Percentiles rank a stretch among this genome's conserved stretches.
Evolutionary conservation across 495 filamentous ascomycete species (phyloP).

Genomic region (Hypoxylon perforatum): DNA sequence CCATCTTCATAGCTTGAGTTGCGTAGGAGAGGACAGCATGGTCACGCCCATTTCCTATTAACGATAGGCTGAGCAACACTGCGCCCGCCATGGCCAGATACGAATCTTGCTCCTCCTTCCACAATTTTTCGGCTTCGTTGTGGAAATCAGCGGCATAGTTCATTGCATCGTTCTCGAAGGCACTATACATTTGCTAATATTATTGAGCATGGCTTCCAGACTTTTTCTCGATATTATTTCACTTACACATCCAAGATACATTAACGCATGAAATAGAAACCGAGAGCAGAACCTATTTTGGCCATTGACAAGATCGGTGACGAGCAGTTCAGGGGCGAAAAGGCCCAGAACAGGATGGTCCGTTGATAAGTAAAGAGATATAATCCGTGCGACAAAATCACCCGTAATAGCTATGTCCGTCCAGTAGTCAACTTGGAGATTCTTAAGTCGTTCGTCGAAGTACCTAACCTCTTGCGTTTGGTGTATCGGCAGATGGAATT

Average conservation of each 20-base stretch:
- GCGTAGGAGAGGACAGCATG: constrained; percentile 32
- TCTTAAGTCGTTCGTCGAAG: constrained; percentile 40
- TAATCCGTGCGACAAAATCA: constrained; percentile 32
- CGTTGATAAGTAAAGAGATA: constrained; percentile 43
- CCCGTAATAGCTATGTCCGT: constrained; percentile 25
- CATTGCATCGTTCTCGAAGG: constrained; percentile 28
- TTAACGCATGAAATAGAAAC: constrained; percentile 41
- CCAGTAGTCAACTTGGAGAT: constrained; percentile 35
- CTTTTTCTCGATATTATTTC: not conserved
- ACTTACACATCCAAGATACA: constrained; percentile 43
- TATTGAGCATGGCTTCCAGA: not conserved
- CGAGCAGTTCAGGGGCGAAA: constrained; percentile 35
- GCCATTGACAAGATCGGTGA: constrained; percentile 35
- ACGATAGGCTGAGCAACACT: constrained; percentile 31
- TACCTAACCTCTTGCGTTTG: constrained; percentile 13
- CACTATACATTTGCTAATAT: constrained; percentile 40
- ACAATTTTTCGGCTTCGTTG: constrained; percentile 25
- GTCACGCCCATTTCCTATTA: constrained; percentile 35
- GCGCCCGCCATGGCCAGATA: constrained; percentile 38
- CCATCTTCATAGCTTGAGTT: constrained; percentile 33
- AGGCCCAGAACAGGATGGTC: constrained; percentile 42
- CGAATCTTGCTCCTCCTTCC: constrained; percentile 19
- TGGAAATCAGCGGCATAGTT: constrained; percentile 27
- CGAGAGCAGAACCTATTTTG: constrained; percentile 32
- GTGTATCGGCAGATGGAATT: constrained; percentile 15